These are phyloP conservation scores for Paradendryphiella salina DNA, from an alignment of 2,329 filamentous ascomycete species.

Conservation along the genomic window DNA sequence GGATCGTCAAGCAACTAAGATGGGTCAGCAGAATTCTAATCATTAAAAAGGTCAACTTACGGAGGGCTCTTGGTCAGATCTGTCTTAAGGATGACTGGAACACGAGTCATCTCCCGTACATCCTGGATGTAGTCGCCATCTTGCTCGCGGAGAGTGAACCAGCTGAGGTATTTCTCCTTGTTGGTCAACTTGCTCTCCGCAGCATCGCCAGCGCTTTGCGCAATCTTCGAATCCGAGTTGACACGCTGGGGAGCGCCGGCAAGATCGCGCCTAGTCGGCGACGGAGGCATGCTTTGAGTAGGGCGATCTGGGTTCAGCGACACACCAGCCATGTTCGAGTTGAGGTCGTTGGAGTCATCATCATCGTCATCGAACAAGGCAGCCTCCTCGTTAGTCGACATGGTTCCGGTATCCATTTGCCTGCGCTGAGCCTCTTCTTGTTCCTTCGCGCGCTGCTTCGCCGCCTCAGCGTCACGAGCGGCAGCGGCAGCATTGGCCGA, in stretches of 20 bases:
- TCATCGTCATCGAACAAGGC: conserved; percentile 93
- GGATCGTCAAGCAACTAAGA: conserved; percentile 76
- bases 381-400: conserved; percentile 89
- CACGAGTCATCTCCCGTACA: conserved; percentile 94
- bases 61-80: conserved; percentile 98
- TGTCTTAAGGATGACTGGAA: conserved; percentile 98
- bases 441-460: conserved; percentile 79
- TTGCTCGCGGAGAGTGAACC: conserved; percentile 89
- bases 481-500: conserved; percentile 75
- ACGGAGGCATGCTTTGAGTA: conserved; percentile 93
- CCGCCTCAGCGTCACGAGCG: conserved; percentile 78
- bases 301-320: conserved; percentile 82
- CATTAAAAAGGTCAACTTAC: conserved; percentile 64
- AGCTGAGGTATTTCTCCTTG: conserved; percentile 93
- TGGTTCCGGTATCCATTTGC: conserved; percentile 92
- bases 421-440: conserved; percentile 88
- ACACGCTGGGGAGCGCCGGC: conserved; percentile 77
- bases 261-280: conserved; percentile 76
- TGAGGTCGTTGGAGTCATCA: conserved; percentile 77
- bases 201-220: conserved; percentile 66
- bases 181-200: conserved; percentile 80
- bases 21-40: conserved; percentile 21
- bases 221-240: conserved; percentile 90
- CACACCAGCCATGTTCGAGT: conserved; percentile 89
- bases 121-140: conserved; percentile 97